Conservation (phyloP, 441 rosid species). For the Adansonia gregorii region DNA sequence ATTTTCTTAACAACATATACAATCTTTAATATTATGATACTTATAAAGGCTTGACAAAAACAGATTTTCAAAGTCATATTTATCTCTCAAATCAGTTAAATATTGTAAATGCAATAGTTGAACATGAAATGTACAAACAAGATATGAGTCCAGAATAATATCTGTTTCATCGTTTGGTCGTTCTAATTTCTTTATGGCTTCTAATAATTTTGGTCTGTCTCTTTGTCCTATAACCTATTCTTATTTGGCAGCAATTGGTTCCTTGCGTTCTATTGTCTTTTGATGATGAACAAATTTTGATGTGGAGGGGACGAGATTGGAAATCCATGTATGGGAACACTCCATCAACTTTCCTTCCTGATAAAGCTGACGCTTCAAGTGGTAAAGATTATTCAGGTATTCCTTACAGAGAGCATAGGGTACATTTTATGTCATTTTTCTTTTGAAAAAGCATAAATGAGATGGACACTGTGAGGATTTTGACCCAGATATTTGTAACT, state of each 20-base stretch:
- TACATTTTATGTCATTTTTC: neutral
- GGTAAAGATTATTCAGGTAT: constrained; percentile 47
- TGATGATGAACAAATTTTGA: constrained; percentile 85
- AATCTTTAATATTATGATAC: no score
- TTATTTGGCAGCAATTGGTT: constrained; percentile 66
- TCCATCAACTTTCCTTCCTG: constrained; percentile 39
- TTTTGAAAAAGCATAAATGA: neutral
- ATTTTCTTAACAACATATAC: no score
- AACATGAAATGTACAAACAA: neutral
- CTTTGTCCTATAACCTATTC: neutral
- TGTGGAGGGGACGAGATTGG: constrained; percentile 93
- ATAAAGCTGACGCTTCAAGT: constrained; percentile 34
- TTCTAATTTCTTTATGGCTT: constrained; percentile 1
- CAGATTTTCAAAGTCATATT: no score
- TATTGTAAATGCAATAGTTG: neutral
- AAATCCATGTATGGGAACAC: constrained; percentile 57
- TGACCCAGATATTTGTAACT: neutral
- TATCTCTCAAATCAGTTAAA: no score
- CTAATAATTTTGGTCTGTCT: constrained; percentile 5
- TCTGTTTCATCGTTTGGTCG: constrained; percentile 6
- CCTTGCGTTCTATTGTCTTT: constrained; percentile 90
- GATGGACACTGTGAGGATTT: neutral
- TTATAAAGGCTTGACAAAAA: no score
- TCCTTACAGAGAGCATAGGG: constrained; percentile 21
- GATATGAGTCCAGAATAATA: constrained; percentile 7